Percentiles rank a stretch among this genome's conserved stretches.
These are phyloP conservation scores for Stylonectria norvegica DNA, from an alignment of 2,329 filamentous ascomycete species.

Conservation along the genomic window DNA sequence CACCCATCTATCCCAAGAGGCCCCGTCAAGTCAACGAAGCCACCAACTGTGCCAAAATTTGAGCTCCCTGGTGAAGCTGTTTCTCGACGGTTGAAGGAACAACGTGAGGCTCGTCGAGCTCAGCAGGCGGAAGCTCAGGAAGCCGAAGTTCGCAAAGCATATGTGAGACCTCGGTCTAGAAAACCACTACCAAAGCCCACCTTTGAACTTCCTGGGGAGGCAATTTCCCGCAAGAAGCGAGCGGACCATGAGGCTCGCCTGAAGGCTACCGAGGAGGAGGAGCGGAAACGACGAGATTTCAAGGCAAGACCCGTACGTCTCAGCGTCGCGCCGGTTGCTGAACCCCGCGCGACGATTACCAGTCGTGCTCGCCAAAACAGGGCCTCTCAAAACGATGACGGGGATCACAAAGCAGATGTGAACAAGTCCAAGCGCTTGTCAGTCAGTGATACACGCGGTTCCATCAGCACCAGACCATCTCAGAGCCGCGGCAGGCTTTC, in stretches of 20 bases:
- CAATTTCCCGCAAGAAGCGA: slow-evolving; percentile 53
- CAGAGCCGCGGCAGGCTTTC: slow-evolving; percentile 29
- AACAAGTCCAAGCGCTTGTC: slow-evolving; percentile 26
- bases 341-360: slow-evolving; percentile 55
- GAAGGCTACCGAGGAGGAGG: slow-evolving; percentile 57
- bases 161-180: slow-evolving; percentile 45
- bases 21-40: slow-evolving; percentile 50
- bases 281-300: slow-evolving; percentile 58
- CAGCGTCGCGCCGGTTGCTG: slow-evolving; percentile 38
- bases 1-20: slow-evolving; percentile 37
- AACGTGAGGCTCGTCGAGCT: slow-evolving; percentile 52
- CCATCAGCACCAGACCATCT: slow-evolving; percentile 8
- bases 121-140: slow-evolving; percentile 35
- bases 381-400: slow-evolving; percentile 27
- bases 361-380: slow-evolving; percentile 55
- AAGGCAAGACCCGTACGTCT: slow-evolving; percentile 57
- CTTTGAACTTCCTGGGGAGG: slow-evolving; percentile 63
- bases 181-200: slow-evolving; percentile 52
- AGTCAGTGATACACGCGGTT: slow-evolving; percentile 10
- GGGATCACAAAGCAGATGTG: slow-evolving; percentile 12
- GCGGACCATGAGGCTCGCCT: slow-evolving; percentile 55
- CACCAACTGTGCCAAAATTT: slow-evolving; percentile 53
- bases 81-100: slow-evolving; percentile 54
- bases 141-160: no score
- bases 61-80: slow-evolving; percentile 62